phyloP scores from a whole-genome alignment of 768 basidiomycete genomes.

The Scleroderma bovista region DNA sequence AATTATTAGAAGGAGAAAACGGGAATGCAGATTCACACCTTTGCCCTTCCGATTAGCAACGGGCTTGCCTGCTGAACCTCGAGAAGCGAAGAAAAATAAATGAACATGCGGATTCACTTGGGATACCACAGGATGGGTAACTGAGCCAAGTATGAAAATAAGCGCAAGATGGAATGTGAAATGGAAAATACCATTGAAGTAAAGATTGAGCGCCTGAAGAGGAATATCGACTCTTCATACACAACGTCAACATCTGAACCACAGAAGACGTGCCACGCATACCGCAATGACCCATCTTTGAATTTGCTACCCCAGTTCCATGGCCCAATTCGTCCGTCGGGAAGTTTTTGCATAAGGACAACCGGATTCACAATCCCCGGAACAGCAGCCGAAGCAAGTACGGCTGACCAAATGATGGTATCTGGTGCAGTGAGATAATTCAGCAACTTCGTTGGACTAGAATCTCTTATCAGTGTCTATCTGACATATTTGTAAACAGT shows the following conservation, averaged over 20 bases:
- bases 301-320: constrained; percentile 96
- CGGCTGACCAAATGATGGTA: constrained; percentile 74
- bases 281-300: constrained; percentile 89
- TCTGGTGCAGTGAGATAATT: constrained; percentile 98
- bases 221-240: constrained; percentile 84
- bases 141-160: constrained; percentile 30
- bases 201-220: constrained; percentile 79
- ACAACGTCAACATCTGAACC: background rate
- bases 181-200: constrained; percentile 64
- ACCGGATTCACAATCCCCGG: constrained; percentile 95
- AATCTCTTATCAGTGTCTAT: constrained; percentile 5
- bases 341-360: constrained; percentile 88
- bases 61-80: constrained; percentile 86
- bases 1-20: background rate
- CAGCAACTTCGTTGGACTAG: constrained; percentile 87
- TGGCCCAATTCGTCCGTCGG: constrained; percentile 72
- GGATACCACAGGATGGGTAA: constrained; percentile 89
- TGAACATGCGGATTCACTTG: constrained; percentile 93
- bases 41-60: constrained; percentile 93
- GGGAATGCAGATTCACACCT: constrained; percentile 40
- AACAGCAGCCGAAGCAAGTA: constrained; percentile 88
- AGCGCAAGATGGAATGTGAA: constrained; percentile 3
- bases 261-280: constrained; percentile 4
- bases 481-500: background rate
- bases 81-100: constrained; percentile 89